Evolutionary conservation across 805 yeast species (phyloP), one percentile per base, ranked within the genome.

Genomic region (Candida piceae): DNA sequence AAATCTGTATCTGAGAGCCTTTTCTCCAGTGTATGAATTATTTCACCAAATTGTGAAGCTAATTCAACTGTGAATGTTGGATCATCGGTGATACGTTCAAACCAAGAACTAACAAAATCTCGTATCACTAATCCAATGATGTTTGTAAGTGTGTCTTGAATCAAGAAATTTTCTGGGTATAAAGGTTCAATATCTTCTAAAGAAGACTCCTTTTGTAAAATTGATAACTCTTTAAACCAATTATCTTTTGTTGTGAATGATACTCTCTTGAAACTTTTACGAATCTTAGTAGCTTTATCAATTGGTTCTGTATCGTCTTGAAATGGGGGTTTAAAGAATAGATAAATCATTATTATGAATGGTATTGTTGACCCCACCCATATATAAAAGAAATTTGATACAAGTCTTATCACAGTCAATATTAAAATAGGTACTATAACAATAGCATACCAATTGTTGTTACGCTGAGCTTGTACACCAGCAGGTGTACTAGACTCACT

Each of bases 61-160:
- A 81, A 58, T 20, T 67, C 66, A 10, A 67, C 64, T 3, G 65
- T 53, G 42, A 73, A 74, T 10, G 58, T 40, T 3, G 46, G 44
- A 40, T 68, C 67, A 1, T 55, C 34, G 0, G 78, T 60, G 1
- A 80, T 64, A n/a, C 61, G 53, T 3, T 45, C 33, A 50, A 64
- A 79, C 89, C 89, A 81, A 4, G 72, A 55, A 28, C 60, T 57
- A 6, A 81, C 66, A 50, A 81, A 82, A 36, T 75, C 78, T 12
- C 69, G 48, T 6, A 76, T 44, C 1, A 81, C 60, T 28, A 70
- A 57, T 23, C 63, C 62, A 4, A 78, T 58, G n/a, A 81, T 52
- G 9, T 65, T 67, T 31, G 75, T 73, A 5, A 81, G 34, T 0
- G 76, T 61, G 30, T 71, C 76, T 2, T 83, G 74, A 5, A 80